Conservation (phyloP, 106 monocot species). For the Vanilla planifolia region DNA sequence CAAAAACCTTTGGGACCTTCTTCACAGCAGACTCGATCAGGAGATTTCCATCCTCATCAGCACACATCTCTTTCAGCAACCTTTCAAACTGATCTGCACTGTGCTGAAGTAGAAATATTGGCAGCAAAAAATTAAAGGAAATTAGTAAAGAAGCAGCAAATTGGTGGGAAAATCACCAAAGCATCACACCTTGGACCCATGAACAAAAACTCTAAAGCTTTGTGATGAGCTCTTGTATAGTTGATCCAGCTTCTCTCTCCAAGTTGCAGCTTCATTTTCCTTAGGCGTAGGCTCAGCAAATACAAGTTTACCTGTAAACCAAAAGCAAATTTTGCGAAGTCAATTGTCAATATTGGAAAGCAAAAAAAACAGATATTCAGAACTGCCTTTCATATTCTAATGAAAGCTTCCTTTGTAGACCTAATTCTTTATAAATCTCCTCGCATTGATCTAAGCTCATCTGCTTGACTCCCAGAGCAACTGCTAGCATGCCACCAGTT, state of each 20-base stretch:
- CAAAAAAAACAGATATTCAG: slow-evolving; percentile 8
- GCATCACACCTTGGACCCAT: slow-evolving; percentile 87
- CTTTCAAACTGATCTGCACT: slow-evolving; percentile 98
- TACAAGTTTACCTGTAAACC: slow-evolving; percentile 81
- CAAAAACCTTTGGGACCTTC: slow-evolving; percentile 87
- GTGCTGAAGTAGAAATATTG: slow-evolving; percentile 66
- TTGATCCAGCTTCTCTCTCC: slow-evolving; percentile 96
- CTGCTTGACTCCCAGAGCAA: slow-evolving; percentile 89
- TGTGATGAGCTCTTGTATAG: slow-evolving; percentile 99
- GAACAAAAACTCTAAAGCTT: slow-evolving; percentile 96
- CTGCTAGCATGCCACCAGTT: slow-evolving; percentile 98
- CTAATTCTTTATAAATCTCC: slow-evolving; percentile 95
- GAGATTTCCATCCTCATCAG: slow-evolving; percentile 96
- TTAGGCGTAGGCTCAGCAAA: slow-evolving; percentile 87
- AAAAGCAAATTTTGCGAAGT: slow-evolving; percentile 14
- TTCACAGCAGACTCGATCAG: slow-evolving; percentile 97
- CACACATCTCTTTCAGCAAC: slow-evolving; percentile 89
- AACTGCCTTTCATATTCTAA: no score
- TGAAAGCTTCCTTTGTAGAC: no score
- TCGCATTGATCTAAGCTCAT: slow-evolving; percentile 94
- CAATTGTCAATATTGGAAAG: background rate
- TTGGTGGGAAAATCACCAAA: background rate
- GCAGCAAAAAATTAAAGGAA: background rate
- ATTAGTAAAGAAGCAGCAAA: background rate
- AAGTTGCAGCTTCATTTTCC: slow-evolving; percentile 90